These are phyloP conservation scores for Wickerhamomyces subpelliculosus DNA, from an alignment of 805 yeast species.

Conservation along the genomic window DNA sequence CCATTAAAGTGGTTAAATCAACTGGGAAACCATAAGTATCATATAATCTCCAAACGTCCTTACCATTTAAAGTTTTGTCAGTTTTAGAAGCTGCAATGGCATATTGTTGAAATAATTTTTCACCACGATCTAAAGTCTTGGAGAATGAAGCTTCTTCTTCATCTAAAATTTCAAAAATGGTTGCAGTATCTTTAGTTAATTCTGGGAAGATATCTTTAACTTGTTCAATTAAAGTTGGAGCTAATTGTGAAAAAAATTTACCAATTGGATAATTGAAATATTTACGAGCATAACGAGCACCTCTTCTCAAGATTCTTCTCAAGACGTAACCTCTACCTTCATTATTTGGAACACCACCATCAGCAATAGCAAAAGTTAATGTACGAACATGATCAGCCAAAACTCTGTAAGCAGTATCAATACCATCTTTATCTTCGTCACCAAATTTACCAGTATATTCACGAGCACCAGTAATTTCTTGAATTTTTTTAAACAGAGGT, in stretches of 20 bases:
- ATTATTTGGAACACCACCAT: constrained; percentile 99
- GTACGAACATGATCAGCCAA: constrained; percentile 98
- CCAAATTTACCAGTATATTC: constrained; percentile 92
- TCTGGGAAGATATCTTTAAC: constrained; percentile 90
- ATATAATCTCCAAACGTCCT: constrained; percentile 96
- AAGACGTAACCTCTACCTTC: constrained; percentile 98
- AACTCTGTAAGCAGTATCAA: constrained; percentile 97
- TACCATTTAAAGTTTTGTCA: constrained; percentile 76
- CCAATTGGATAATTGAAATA: constrained; percentile 96
- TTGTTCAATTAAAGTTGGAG: constrained; percentile 89
- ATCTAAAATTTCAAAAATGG: constrained; percentile 82
- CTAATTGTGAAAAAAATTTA: constrained; percentile 82
- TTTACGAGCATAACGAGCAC: constrained; percentile 94
- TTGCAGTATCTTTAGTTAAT: constrained; percentile 59
- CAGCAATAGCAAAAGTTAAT: constrained; percentile 89
- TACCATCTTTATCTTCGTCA: constrained; percentile 85
- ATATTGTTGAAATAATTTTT: constrained; percentile 89
- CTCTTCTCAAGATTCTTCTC: constrained; percentile 96
- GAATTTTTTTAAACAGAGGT: constrained; percentile 80
- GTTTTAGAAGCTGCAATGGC: constrained; percentile 76
- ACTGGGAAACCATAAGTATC: constrained; percentile 99
- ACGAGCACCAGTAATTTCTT: constrained; percentile 90
- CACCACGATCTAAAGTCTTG: constrained; percentile 96
- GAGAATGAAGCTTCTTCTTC: constrained; percentile 96
- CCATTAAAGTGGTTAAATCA: constrained; percentile 96